Conservation (phyloP, 139 green algal species). For the Chlamydomonas incerta region DNA sequence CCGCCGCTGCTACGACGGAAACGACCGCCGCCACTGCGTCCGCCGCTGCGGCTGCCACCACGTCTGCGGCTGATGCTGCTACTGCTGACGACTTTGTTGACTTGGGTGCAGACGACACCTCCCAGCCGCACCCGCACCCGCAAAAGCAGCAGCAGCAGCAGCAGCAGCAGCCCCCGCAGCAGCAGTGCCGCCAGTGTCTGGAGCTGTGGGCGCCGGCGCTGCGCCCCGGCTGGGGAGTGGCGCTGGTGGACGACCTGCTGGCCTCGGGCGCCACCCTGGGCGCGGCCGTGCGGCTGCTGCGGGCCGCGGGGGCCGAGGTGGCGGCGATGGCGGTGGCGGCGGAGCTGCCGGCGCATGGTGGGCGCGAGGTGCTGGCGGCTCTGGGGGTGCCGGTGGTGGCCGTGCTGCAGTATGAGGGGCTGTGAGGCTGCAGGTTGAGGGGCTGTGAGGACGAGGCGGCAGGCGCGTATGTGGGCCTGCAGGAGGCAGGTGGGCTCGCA, state of each 20-base stretch:
- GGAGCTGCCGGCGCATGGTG: background rate
- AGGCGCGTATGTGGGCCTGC: no score
- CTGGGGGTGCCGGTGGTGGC: background rate
- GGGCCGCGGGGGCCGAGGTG: background rate
- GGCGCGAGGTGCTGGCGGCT: background rate
- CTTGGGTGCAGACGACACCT: background rate
- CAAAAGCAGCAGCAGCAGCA: background rate
- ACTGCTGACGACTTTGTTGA: no score
- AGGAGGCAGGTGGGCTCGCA: no score
- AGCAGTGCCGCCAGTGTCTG: background rate
- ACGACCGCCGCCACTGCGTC: background rate
- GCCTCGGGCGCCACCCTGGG: background rate
- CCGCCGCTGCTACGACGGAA: no score
- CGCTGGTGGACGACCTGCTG: background rate
- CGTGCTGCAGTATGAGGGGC: background rate
- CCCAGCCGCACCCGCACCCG: no score
- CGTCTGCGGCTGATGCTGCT: background rate
- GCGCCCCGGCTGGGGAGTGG: background rate
- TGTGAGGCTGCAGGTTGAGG: no score
- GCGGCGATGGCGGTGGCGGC: background rate
- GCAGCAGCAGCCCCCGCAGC: background rate
- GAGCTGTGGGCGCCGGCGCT: background rate
- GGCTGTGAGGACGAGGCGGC: no score
- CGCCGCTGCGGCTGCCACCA: no score
- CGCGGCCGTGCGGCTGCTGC: background rate